Evolutionary conservation across 139 green algal genomes (phyloP), one percentile per base, ranked within the genome.

Genomic region (Closterium sp.): DNA sequence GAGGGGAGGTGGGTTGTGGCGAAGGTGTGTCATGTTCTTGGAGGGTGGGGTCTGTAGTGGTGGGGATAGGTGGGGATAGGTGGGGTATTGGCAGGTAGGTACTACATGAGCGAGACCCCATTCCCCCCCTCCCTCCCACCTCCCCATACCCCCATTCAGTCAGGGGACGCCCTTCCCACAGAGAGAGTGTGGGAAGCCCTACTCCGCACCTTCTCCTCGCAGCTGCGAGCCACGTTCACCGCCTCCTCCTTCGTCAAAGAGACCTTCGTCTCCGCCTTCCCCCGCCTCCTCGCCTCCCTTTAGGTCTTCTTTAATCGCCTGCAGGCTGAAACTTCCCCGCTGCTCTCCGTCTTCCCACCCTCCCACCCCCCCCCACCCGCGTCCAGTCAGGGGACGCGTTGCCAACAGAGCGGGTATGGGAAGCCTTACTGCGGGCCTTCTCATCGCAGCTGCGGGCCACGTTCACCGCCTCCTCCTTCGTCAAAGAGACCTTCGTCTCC

Each of bases 181-280:
- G 95, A 95, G 62, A 31, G 21, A 4, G 94, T 96, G 84, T 95
- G 92, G 91, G 50, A 88, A 27, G 28, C 87, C 6, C 29, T 95
- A 2, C 30, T 45, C 5, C 73, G 92, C 27, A 34, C 91, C 1
- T 50, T 95, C 85, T 50, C 88, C 27, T 88, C 92, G 4, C 88
- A 94, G 30, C 28, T 95, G 22, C 87, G 32, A 11, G 29, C 50
- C 10, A 91, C 92, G 21, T 92, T 93, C 70, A 92, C 89, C 45
- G 84, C 91, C 21, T 92, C 89, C 17, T 95, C 90, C 31, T 95
- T 96, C 89, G 45, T 96, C 29, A 89, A 91, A 42, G 96, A 97
- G 88, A 95, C 95, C 22, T 96, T 99, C 1, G 93, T 96, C 0
- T 50, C 90, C 10, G 86, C 92, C 2, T 99, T 97, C 94, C 97